phyloP scores from a whole-genome alignment of 805 yeast genomes.

The Candida sithepensis region DNA sequence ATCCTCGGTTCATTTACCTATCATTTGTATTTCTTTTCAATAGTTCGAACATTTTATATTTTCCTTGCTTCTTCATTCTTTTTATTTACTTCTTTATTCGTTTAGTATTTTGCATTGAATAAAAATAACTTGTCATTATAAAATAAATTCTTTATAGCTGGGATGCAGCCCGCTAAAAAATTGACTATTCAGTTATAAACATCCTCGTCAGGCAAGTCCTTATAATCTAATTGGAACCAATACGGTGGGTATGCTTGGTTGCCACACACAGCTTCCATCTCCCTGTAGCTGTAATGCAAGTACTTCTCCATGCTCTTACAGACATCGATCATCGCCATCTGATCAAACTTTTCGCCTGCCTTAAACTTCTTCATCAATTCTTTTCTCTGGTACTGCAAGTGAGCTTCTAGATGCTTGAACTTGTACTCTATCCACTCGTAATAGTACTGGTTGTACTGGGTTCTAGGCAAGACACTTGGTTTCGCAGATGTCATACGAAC shows the following conservation, averaged over 20 bases:
- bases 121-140: background rate
- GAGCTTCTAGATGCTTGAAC: slow-evolving; percentile 21
- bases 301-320: slow-evolving; percentile 22
- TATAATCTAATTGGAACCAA: slow-evolving; percentile 13
- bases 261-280: slow-evolving; percentile 22
- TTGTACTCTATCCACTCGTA: slow-evolving; percentile 28
- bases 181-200: background rate
- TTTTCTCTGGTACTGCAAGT: slow-evolving; percentile 14
- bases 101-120: background rate
- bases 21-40: background rate
- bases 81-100: background rate
- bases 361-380: slow-evolving; percentile 7
- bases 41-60: background rate
- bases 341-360: background rate
- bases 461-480: slow-evolving; percentile 27
- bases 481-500: slow-evolving; percentile 24
- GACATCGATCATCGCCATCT: slow-evolving; percentile 13
- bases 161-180: no score
- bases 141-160: no score
- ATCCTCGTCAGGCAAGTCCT: slow-evolving; percentile 3
- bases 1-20: background rate
- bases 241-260: slow-evolving; percentile 17
- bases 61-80: background rate
- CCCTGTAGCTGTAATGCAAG: slow-evolving; percentile 21
- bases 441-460: slow-evolving; percentile 25